Evolutionary conservation across 768 basidiomycete genomes (phyloP), one percentile per base, ranked within the genome.

Genomic region (Rhizopogon vinicolor): DNA sequence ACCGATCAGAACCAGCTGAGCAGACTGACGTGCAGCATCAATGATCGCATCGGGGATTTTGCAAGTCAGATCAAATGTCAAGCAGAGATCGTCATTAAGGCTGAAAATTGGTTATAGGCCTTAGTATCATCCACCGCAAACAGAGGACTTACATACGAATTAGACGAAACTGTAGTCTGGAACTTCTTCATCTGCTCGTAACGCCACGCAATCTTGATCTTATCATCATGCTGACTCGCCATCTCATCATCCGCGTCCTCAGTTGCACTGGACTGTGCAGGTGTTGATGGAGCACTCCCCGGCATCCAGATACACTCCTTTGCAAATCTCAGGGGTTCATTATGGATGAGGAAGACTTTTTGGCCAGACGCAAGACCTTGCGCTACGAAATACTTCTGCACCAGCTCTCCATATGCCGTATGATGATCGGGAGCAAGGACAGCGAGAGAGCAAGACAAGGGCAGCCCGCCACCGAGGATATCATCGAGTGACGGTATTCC

Each of bases 201-300:
- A 65, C 97, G 81, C 91, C 97, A 99, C 31, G 97, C 97, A 63
- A 99, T 98, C 74, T 90, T 96, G 60, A 95, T 89, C 62, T 84
- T 85, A 28, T 83, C 77, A 41, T 74, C 79, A 37, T 63, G 65
- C 60, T 76, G 77, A 12, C 66, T 65, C n/a, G 59, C 60, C 35
- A 60, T 60, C n/a, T 55, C 64, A 28, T 71, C 71, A 12, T 72
- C 71, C 16, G 68, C 66, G 37, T 75, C 73, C 41, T 78, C 77
- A 29, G 62, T 66, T n/a, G 51, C 19, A 7, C 50, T 50, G 9
- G 55, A 22, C 13, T 63, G 57, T n/a, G 57, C 52, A 22, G 55
- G 49, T 19, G 57, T 53, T 33, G 29, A 48, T 35, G 62, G 41
- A 18, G 53, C 54, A 25, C 58, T 60, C 9, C 44, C 54, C 16